These are phyloP conservation scores for Neurospora terricola DNA, from an alignment of 495 filamentous ascomycete genomes.

Conservation along the genomic window DNA sequence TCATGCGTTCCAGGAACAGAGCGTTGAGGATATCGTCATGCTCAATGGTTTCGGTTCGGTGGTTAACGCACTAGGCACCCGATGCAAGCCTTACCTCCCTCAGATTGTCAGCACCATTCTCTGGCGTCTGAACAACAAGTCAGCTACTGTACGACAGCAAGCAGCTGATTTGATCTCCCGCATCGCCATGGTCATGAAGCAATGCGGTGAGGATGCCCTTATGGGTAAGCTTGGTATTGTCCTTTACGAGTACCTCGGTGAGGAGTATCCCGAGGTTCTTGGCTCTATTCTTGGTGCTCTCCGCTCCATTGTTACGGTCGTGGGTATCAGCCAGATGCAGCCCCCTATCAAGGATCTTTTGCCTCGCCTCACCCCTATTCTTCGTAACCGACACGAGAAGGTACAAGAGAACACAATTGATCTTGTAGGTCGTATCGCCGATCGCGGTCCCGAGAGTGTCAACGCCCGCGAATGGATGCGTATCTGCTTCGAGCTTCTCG, in stretches of 20 bases:
- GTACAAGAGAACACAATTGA: conserved; percentile 99
- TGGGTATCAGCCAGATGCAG: conserved; percentile 97
- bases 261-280: conserved; percentile 97
- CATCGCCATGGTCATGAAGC: conserved; percentile 97
- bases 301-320: conserved; percentile 92
- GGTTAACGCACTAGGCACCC: conserved; percentile 85
- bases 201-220: conserved; percentile 88
- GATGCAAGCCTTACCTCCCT: conserved; percentile 92
- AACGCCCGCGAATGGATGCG: conserved; percentile 99
- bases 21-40: conserved; percentile 90
- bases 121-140: conserved; percentile 97
- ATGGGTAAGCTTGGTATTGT: conserved; percentile 95
- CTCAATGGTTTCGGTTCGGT: conserved; percentile 98
- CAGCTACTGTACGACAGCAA: conserved; percentile 90
- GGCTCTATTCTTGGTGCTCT: conserved; percentile 94
- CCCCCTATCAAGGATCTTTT: conserved; percentile 97
- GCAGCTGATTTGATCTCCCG: conserved; percentile 94
- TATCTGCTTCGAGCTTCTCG: conserved; percentile 96
- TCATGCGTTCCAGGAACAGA: conserved; percentile 96
- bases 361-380: conserved; percentile 88
- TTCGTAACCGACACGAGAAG: conserved; percentile 98
- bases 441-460: conserved; percentile 90
- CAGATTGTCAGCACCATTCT: conserved; percentile 95
- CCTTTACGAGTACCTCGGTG: conserved; percentile 97
- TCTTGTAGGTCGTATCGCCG: conserved; percentile 94